Percentiles rank a stretch among this genome's conserved stretches.
phyloP scores from a whole-genome alignment of 768 basidiomycete genomes.

The Tubosaeta sp. region DNA sequence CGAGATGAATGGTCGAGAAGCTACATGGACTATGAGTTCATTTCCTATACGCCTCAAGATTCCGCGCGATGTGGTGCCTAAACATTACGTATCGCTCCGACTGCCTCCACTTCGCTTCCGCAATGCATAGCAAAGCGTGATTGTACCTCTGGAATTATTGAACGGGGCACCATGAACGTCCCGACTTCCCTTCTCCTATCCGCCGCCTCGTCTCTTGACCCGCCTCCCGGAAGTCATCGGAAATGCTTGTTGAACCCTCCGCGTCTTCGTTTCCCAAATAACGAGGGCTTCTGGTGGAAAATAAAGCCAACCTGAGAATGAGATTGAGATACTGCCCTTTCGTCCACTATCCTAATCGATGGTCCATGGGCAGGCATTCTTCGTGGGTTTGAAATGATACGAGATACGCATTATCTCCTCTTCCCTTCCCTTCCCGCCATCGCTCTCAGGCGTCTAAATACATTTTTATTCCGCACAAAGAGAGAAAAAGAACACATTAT shows the following conservation, averaged over 20 bases:
- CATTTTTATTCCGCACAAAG: background rate
- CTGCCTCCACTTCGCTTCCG: constrained; percentile 3
- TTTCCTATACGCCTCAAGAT: constrained; percentile 5
- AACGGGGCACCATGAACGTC: background rate
- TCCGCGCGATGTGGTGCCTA: constrained; percentile 6
- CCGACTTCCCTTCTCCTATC: background rate
- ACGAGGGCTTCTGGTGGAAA: constrained; percentile 19
- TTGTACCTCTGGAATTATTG: background rate
- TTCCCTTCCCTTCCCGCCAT: background rate
- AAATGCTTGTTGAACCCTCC: constrained; percentile 6
- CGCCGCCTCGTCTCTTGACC: constrained; percentile 1
- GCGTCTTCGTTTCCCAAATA: constrained; percentile 6
- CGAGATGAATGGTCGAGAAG: constrained; percentile 2
- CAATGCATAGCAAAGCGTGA: background rate
- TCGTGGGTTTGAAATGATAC: background rate
- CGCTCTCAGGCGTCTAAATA: background rate
- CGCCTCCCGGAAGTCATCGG: constrained; percentile 6
- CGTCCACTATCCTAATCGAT: constrained; percentile 8
- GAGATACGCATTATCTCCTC: constrained; percentile 23
- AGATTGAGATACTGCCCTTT: constrained; percentile 3
- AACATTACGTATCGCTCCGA: constrained; percentile 10
- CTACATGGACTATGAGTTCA: constrained; percentile 8
- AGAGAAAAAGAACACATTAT: background rate
- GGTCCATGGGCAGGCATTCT: constrained; percentile 2
- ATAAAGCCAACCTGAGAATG: constrained; percentile 12